Evolutionary conservation across 345 rosid genomes (phyloP).

Genomic region (Laguncularia racemosa): DNA sequence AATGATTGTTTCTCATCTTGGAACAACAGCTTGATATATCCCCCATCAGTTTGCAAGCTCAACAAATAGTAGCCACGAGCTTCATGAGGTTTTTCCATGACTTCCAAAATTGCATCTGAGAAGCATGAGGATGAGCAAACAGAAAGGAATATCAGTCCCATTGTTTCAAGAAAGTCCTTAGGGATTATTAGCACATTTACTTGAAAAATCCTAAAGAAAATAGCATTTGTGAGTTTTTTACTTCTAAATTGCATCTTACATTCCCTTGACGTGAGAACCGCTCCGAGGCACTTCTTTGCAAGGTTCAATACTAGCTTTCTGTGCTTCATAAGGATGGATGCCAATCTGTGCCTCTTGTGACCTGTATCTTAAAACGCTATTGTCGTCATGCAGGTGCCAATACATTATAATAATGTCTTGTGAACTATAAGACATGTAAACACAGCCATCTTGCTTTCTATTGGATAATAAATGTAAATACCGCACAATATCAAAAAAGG

Average conservation of each 20-base stretch:
- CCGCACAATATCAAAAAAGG: too few species aligned
- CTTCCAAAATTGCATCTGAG: constrained; percentile 11
- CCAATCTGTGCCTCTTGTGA: constrained; percentile 13
- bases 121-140: background rate
- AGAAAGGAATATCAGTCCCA: background rate
- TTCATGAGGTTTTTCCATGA: constrained; percentile 8
- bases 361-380: background rate
- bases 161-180: background rate
- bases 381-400: too few species aligned
- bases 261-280: constrained; percentile 8
- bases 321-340: constrained; percentile 5
- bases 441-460: too few species aligned
- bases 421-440: too few species aligned
- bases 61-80: constrained; percentile 9
- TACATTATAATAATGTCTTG: too few species aligned
- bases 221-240: too few species aligned
- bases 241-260: constrained; percentile 8
- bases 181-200: too few species aligned
- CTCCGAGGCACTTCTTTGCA: constrained; percentile 11
- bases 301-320: constrained; percentile 2
- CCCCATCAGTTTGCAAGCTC: constrained; percentile 10
- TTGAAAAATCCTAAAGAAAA: too few species aligned
- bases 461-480: too few species aligned
- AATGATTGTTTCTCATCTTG: constrained; percentile 9
- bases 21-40: constrained; percentile 11